Percentiles rank a stretch among this genome's conserved stretches.
Conservation (phyloP, 805 yeast genomes). For the Hanseniaspora pseudoguilliermondii region DNA sequence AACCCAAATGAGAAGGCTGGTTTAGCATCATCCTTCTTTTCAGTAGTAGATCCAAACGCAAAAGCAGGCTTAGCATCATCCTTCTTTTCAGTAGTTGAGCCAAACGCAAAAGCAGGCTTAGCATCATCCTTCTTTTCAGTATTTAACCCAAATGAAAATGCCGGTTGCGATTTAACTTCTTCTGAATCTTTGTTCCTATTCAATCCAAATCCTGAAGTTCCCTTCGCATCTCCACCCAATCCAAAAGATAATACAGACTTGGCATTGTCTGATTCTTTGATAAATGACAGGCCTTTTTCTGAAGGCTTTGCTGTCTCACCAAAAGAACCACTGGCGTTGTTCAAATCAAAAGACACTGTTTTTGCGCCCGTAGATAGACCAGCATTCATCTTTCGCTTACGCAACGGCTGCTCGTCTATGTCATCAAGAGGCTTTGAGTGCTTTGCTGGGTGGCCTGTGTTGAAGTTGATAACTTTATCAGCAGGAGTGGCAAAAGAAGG, state of each 20-base stretch:
- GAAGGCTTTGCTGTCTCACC: too few species aligned
- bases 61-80: background rate
- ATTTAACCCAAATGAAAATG: background rate
- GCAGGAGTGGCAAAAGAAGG: conserved; percentile 1
- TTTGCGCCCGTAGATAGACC: background rate
- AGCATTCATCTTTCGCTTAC: background rate
- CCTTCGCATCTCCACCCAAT: too few species aligned
- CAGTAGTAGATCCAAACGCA: conserved; percentile 11
- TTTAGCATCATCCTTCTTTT: background rate
- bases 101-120: background rate
- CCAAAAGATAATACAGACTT: background rate
- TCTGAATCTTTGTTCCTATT: background rate
- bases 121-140: background rate
- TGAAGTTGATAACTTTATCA: conserved; percentile 1
- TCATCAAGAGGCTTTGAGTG: background rate
- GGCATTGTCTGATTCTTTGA: background rate
- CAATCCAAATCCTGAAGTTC: background rate
- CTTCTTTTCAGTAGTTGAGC: background rate
- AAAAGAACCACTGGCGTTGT: background rate
- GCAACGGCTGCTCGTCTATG: background rate
- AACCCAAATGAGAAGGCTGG: background rate
- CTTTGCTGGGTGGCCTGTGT: background rate
- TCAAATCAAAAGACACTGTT: background rate
- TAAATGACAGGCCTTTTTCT: background rate
- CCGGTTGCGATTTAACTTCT: background rate